phyloP scores from a whole-genome alignment of 2,329 filamentous ascomycete genomes.

The Colletotrichum acutatum region DNA sequence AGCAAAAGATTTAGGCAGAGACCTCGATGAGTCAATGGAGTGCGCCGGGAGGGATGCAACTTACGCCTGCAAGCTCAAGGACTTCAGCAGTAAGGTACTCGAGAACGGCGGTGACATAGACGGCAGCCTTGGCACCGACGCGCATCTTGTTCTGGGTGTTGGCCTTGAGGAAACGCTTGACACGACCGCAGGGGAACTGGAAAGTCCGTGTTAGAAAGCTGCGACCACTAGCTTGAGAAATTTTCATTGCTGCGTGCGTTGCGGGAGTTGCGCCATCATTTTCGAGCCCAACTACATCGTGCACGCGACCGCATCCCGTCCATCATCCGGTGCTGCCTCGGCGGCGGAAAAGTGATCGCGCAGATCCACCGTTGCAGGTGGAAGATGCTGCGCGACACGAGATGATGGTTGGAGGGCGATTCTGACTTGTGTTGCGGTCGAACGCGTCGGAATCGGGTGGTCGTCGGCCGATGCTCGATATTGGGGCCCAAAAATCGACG shows the following conservation, averaged over 20 bases:
- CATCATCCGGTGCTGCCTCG: neutral
- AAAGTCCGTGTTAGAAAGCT: slow-evolving; percentile 7
- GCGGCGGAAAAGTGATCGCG: slow-evolving; percentile 2
- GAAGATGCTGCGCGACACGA: neutral
- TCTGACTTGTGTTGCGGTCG: neutral
- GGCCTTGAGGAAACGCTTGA: slow-evolving; percentile 99
- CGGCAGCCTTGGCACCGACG: slow-evolving; percentile 97
- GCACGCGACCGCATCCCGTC: slow-evolving; percentile 21
- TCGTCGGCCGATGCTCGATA: slow-evolving; percentile 33
- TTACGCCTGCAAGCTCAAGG: slow-evolving; percentile 91
- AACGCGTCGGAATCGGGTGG: slow-evolving; percentile 35
- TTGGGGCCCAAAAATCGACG: slow-evolving; percentile 24
- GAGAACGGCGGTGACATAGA: slow-evolving; percentile 97
- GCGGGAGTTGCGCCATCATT: slow-evolving; percentile 19
- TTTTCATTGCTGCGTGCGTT: slow-evolving; percentile 20
- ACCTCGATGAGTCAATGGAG: slow-evolving; percentile 19
- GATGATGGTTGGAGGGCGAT: neutral
- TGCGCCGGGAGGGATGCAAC: slow-evolving; percentile 46
- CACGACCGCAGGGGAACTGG: slow-evolving; percentile 98
- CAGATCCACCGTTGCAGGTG: neutral
- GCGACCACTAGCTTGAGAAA: neutral
- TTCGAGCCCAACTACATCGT: slow-evolving; percentile 11
- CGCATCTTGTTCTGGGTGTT: slow-evolving; percentile 99
- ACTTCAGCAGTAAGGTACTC: slow-evolving; percentile 99
- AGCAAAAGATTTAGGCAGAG: slow-evolving; percentile 20